These are phyloP conservation scores for Pseudotsuga menziesii DNA, from an alignment of 75 land plant genomes.

Conservation along the genomic window DNA sequence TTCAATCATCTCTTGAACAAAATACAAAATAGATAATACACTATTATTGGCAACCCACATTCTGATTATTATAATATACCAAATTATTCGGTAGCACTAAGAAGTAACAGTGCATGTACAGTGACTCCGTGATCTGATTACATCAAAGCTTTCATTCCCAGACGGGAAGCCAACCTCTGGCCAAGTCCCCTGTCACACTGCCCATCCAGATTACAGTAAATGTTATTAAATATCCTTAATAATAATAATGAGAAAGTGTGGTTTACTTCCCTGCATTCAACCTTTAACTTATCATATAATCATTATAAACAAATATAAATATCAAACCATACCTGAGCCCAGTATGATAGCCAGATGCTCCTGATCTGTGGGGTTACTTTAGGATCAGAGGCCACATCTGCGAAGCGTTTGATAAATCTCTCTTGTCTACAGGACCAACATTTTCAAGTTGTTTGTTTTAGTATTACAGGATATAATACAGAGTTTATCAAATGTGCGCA, in stretches of 20 bases:
- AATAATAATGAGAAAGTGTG: background rate
- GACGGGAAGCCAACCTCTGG: background rate
- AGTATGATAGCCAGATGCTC: constrained; percentile 41
- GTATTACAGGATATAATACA: too few relatives aligned
- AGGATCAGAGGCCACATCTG: constrained; percentile 30
- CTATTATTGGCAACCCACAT: too few relatives aligned
- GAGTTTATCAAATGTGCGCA: too few relatives aligned
- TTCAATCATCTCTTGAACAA: too few relatives aligned
- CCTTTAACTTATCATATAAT: background rate
- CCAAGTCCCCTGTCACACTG: constrained; percentile 7
- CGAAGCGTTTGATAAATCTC: constrained; percentile 26
- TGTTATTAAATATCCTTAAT: background rate
- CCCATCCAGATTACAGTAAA: background rate
- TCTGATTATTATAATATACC: too few relatives aligned
- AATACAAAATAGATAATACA: too few relatives aligned
- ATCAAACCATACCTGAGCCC: constrained; percentile 23
- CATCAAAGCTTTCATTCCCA: constrained; percentile 7
- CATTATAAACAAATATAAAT: too few relatives aligned
- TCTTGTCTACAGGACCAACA: constrained; percentile 17
- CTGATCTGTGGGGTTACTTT: constrained; percentile 41
- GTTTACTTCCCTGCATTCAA: too few relatives aligned
- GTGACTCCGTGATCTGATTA: background rate
- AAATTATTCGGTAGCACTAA: too few relatives aligned
- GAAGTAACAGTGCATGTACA: too few relatives aligned
- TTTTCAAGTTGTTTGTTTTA: too few relatives aligned